Evolutionary conservation across 768 basidiomycete genomes (phyloP), one percentile per base, ranked within the genome.

Genomic region (Termitomyces sp.): DNA sequence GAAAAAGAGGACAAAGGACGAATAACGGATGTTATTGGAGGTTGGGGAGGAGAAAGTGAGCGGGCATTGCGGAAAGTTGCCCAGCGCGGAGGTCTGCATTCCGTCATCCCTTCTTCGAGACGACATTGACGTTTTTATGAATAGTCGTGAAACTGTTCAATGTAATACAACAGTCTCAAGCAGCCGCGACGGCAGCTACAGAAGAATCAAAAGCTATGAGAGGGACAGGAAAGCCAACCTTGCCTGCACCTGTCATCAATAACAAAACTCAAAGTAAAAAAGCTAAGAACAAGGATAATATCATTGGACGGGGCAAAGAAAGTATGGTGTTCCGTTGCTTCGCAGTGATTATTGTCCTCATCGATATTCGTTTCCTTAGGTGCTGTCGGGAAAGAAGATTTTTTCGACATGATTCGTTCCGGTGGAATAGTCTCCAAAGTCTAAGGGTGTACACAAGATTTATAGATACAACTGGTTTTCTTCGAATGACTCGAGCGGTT

Each of bases 21-120:
- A 54, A 77, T 88, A 60, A 79, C 72, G 40, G 85, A 88, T 66
- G 82, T 84, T 15, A 91, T 89, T 66, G 90, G 85, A 55, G 93
- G 92, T 41, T 97, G 93, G 94, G 94, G 89, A 30, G 87, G 80
- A 12, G 88, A 90, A 69, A 82, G 81, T 70, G 92, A 86, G 74
- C 81, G 81, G 69, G 86, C 79, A 56, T 74, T 84, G 64, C 82
- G 80, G 68, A 98, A 88, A 77, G 91, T 81, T 69, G 96, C 86
- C 60, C 97, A 87, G 72, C 76, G 89, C 67, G 89, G 89, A 70
- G 89, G 89, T 89, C 67, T 49, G 80, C 62, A 38, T 43, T 57
- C 30, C 21, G 5, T 6, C 3, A 15, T 57, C 37, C 26, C 51
- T 22, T 46, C 15, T 32, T 45, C 8, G 12, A 24, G 12, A 10